A percentile compares a stretch with the other conserved stretches of the same genome.
Evolutionary conservation across 2,329 filamentous ascomycete species (phyloP).

Genomic region (Atkinsonella texensis): DNA sequence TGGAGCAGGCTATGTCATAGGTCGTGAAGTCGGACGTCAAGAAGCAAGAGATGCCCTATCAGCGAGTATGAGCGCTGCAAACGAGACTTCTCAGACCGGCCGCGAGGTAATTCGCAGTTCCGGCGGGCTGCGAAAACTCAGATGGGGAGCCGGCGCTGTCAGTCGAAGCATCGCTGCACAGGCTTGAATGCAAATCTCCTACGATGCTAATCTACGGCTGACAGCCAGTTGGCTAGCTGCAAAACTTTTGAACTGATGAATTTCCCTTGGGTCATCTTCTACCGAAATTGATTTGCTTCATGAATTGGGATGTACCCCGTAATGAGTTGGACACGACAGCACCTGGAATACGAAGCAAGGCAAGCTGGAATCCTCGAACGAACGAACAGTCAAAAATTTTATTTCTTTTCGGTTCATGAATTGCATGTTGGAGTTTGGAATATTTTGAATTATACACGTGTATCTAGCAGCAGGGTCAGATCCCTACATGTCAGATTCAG

Average conservation of each 20-base stretch:
- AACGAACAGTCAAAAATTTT: not conserved
- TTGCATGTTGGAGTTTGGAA: not conserved
- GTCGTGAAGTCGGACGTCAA: conserved; percentile 52
- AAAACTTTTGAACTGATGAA: not conserved
- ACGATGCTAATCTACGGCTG: too few species aligned
- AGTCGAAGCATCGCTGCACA: conserved; percentile 37
- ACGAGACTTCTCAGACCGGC: conserved; percentile 37
- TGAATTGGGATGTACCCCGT: not conserved
- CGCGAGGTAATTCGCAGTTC: conserved; percentile 41
- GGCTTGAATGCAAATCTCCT: conserved; percentile 6
- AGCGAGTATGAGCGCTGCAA: conserved; percentile 28
- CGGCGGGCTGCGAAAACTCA: conserved; percentile 39
- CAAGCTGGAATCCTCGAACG: not conserved
- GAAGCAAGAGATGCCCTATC: conserved; percentile 43
- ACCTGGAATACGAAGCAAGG: not conserved
- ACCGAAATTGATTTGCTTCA: not conserved
- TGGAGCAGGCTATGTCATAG: conserved; percentile 56
- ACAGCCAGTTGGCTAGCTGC: too few species aligned
- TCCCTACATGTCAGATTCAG: not conserved
- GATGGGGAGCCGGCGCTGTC: conserved; percentile 41
- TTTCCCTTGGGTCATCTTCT: too few species aligned
- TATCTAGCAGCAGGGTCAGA: not conserved
- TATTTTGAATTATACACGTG: not conserved
- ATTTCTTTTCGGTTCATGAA: not conserved
- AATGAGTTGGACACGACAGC: not conserved